Base-by-base conservation (phyloP, 2,329 filamentous ascomycete species). In the Pleomassaria siparia region DNA sequence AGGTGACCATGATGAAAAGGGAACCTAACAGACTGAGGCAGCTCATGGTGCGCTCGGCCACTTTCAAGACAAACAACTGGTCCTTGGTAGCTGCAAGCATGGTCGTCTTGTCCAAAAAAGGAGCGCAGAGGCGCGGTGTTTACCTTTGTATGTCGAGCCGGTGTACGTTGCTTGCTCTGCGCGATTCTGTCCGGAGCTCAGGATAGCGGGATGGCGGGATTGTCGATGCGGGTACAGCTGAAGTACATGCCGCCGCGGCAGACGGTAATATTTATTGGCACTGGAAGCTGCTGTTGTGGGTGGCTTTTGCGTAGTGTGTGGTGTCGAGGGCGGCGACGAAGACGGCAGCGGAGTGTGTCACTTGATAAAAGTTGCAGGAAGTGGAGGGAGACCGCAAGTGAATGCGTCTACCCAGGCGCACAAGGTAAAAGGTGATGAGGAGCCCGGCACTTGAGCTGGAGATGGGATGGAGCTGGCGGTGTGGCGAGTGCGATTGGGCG, bases 11-110 rank as follows among this genome's bases (percentile, higher is more conserved):
- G 61, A 91, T 87, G 65, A 91, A 83, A 25, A 85, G 58, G 35
- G 85, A 88, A 47, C 87, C 88, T 1, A 86, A 43, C 0, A 94
- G 68, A 1, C 89, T 92, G 35, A 91, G 70, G 7, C 84, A 77
- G 0, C 88, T 91, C 62, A 84, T 83, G 13, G 80, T 73, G 40
- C 89, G 80, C 68, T 90, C 87, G 40, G 87, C 80, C 46, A 80
- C 69, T 52, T 75, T 81, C 54, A 91, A 78, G 36, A 78, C 77
- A 41, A 45, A 26, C 37, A 57, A 45, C 51, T 64, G 49, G 10
- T 43, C 20, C 11, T 42, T 24, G 12, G n/a, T n/a, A n/a, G n/a
- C n/a, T n/a, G n/a, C n/a, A n/a, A 43, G 40, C 15, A 66, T 40
- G 10, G 44, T 22, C 59, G 59, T 61, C 6, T 46, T 37, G 11